Percentiles rank a stretch among this genome's conserved stretches.
Conservation (phyloP, 495 filamentous ascomycete species). For the Clohesyomyces aquaticus region DNA sequence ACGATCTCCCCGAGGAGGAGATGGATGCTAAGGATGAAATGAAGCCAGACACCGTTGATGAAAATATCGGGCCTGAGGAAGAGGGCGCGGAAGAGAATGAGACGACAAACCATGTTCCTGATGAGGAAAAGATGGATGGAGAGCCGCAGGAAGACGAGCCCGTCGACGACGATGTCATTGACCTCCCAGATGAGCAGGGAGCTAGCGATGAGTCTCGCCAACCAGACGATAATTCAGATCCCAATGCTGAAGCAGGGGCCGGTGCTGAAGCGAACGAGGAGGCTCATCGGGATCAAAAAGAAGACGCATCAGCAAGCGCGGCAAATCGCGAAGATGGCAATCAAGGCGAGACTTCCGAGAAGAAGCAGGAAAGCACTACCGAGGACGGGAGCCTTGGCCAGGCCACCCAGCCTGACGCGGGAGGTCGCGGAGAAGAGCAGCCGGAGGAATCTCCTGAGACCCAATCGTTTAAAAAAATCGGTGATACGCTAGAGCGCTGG, state of each 20-base stretch:
- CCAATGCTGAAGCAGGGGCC: conserved; percentile 34
- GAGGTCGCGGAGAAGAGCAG: conserved; percentile 35
- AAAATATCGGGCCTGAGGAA: conserved; percentile 65
- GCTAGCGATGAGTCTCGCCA: conserved; percentile 20
- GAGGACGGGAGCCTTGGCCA: conserved; percentile 38
- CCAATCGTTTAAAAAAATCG: conserved; percentile 86
- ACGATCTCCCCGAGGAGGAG: conserved; percentile 54
- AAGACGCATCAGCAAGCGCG: conserved; percentile 36
- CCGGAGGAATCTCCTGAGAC: conserved; percentile 38
- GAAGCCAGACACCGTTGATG: conserved; percentile 28
- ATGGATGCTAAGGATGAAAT: conserved; percentile 33
- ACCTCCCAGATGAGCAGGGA: conserved; percentile 32
- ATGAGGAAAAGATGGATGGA: conserved; percentile 47
- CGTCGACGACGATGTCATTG: conserved; percentile 43
- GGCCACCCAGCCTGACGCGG: conserved; percentile 29
- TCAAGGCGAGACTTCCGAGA: conserved; percentile 37
- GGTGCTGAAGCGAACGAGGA: conserved; percentile 37
- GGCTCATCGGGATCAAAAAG: conserved; percentile 29
- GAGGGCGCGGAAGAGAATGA: conserved; percentile 47
- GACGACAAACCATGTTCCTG: conserved; percentile 51
- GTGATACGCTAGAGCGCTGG: conserved; percentile 92
- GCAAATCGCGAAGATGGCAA: conserved; percentile 36
- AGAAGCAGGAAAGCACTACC: conserved; percentile 32
- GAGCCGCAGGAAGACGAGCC: conserved; percentile 50
- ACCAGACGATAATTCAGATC: conserved; percentile 27